A percentile compares a stretch with the other conserved stretches of the same genome.
These are phyloP conservation scores for Colletotrichum tanaceti DNA, from an alignment of 2,329 filamentous ascomycete species.

Conservation along the genomic window DNA sequence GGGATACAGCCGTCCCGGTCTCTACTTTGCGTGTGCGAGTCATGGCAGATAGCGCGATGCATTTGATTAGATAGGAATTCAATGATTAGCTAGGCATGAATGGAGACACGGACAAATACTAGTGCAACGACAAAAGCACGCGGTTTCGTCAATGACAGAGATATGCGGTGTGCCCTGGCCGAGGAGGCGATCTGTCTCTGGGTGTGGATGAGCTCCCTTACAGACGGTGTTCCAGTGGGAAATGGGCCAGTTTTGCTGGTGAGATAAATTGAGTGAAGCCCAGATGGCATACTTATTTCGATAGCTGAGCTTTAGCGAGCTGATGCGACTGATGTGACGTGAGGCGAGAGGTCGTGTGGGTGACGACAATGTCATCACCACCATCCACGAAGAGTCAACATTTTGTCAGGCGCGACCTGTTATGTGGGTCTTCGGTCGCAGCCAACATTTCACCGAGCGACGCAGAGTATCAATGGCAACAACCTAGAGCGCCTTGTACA, in stretches of 20 bases:
- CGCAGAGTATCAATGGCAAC: too few relatives aligned
- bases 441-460: too few relatives aligned
- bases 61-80: slow-evolving; percentile 37
- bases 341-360: too few relatives aligned
- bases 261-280: neutral
- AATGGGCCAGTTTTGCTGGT: neutral
- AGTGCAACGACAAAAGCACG: neutral
- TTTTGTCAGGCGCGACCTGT: too few relatives aligned
- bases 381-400: neutral
- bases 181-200: neutral
- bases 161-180: neutral
- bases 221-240: neutral
- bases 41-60: slow-evolving; percentile 17
- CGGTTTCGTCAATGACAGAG: neutral
- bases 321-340: too few relatives aligned
- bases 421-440: too few relatives aligned
- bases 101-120: neutral
- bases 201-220: neutral
- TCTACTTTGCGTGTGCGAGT: slow-evolving; percentile 18
- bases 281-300: neutral
- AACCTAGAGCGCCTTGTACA: neutral
- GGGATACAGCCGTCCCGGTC: slow-evolving; percentile 10
- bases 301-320: too few relatives aligned
- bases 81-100: slow-evolving; percentile 16
- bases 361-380: neutral